Percentiles rank a stretch among this genome's conserved stretches.
Evolutionary conservation across 805 yeast species (phyloP).

Genomic region (Metschnikowia borealis): DNA sequence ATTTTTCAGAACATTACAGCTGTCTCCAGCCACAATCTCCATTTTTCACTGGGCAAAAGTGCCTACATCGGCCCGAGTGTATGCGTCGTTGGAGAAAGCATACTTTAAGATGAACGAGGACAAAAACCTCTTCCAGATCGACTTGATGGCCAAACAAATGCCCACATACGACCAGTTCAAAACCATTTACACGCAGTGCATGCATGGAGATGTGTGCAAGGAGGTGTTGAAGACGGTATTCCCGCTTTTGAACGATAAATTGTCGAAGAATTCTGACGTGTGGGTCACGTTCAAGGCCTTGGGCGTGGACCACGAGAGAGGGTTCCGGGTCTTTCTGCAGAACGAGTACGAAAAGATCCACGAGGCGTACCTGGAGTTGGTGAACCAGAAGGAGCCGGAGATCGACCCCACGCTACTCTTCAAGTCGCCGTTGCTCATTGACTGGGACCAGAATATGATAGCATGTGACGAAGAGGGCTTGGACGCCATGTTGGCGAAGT

Average conservation of each 20-base stretch:
- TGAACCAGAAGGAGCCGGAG: slow-evolving; percentile 23
- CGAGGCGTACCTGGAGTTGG: slow-evolving; percentile 31
- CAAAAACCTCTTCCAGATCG: slow-evolving; percentile 31
- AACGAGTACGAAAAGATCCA: slow-evolving; percentile 37
- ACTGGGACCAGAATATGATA: slow-evolving; percentile 43
- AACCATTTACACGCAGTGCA: slow-evolving; percentile 25
- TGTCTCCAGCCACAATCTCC: slow-evolving; percentile 38
- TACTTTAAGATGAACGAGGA: slow-evolving; percentile 27
- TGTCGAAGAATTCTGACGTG: slow-evolving; percentile 16
- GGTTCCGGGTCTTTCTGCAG: slow-evolving; percentile 31
- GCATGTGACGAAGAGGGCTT: slow-evolving; percentile 37
- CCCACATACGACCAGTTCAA: slow-evolving; percentile 42
- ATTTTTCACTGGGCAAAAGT: slow-evolving; percentile 39
- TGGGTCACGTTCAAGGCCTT: slow-evolving; percentile 21
- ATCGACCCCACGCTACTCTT: slow-evolving; percentile 33
- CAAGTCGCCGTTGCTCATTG: slow-evolving; percentile 40
- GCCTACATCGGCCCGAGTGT: slow-evolving; percentile 30
- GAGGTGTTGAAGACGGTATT: slow-evolving; percentile 27
- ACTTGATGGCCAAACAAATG: slow-evolving; percentile 35
- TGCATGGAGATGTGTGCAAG: slow-evolving; percentile 23
- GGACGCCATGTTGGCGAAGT: slow-evolving; percentile 27
- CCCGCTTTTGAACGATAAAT: slow-evolving; percentile 34
- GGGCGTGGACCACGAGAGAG: slow-evolving; percentile 19
- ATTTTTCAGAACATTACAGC: slow-evolving; percentile 40
- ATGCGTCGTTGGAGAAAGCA: slow-evolving; percentile 30